phyloP scores from a whole-genome alignment of 257 asterid genomes.

The Ilex asprella region DNA sequence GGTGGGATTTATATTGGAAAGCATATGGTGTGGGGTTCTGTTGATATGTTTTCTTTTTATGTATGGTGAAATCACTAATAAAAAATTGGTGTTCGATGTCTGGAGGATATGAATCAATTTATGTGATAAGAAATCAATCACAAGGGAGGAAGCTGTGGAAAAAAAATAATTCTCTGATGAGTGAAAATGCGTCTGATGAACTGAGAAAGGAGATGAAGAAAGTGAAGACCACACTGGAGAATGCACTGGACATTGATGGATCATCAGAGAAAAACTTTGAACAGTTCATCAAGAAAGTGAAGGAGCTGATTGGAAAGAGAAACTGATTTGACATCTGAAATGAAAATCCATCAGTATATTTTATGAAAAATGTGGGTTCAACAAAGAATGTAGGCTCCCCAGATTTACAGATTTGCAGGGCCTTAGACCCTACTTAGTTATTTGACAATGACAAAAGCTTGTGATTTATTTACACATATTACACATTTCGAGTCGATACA shows the following conservation, averaged over 20 bases:
- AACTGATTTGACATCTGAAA: no score
- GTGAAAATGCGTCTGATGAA: conserved; percentile 10
- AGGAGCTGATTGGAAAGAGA: conserved; percentile 30
- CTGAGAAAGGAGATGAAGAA: conserved; percentile 20
- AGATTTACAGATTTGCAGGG: no score
- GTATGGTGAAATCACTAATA: conserved; percentile 62
- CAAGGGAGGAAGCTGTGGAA: conserved; percentile 41
- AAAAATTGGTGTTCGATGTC: conserved; percentile 61
- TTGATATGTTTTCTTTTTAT: conserved; percentile 51
- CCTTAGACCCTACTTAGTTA: no score
- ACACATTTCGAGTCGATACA: no score
- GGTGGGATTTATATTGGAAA: conserved; percentile 72
- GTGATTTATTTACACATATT: no score
- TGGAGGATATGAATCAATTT: conserved; percentile 68
- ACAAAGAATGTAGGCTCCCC: no score
- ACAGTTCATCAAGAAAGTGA: conserved; percentile 38
- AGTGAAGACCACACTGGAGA: conserved; percentile 36
- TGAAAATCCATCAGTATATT: no score
- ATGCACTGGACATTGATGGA: conserved; percentile 47
- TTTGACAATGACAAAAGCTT: no score
- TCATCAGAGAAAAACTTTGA: conserved; percentile 48
- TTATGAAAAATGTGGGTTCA: no score
- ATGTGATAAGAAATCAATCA: conserved; percentile 31
- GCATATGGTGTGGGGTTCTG: conserved; percentile 56
- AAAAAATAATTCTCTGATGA: conserved; percentile 47